Conservation (phyloP, 2,329 filamentous ascomycete species). For the Aureobasidium pullulans region DNA sequence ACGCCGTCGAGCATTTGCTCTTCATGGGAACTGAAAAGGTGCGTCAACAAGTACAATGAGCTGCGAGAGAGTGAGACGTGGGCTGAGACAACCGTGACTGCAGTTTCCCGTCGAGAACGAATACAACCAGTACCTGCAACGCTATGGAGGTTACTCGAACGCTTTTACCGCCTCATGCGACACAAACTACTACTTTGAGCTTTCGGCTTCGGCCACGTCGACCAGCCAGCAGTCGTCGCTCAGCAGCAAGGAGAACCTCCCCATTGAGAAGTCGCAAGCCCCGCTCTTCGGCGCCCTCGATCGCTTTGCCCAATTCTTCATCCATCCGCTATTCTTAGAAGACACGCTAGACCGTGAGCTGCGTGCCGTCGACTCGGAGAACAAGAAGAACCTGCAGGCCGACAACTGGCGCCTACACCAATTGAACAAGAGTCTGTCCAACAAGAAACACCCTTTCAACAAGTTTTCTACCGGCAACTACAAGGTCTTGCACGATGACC, state of each 20-base stretch:
- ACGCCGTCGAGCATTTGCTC: slow-evolving; percentile 89
- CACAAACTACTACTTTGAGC: slow-evolving; percentile 97
- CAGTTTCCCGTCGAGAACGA: slow-evolving; percentile 90
- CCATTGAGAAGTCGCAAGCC: slow-evolving; percentile 37
- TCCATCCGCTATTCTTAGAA: slow-evolving; percentile 76
- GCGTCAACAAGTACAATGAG: slow-evolving; percentile 16
- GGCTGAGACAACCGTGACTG: slow-evolving; percentile 1
- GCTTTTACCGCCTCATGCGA: slow-evolving; percentile 90
- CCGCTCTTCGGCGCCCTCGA: slow-evolving; percentile 77
- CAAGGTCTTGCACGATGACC: slow-evolving; percentile 74
- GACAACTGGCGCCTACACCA: slow-evolving; percentile 84
- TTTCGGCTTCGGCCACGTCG: slow-evolving; percentile 64
- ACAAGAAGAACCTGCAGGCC: slow-evolving; percentile 94
- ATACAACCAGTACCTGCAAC: slow-evolving; percentile 86
- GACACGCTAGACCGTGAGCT: slow-evolving; percentile 82
- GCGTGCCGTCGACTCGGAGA: slow-evolving; percentile 85
- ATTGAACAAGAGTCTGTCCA: slow-evolving; percentile 80
- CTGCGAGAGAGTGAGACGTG: neutral
- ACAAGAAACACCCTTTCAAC: slow-evolving; percentile 78
- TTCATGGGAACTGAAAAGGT: slow-evolving; percentile 99
- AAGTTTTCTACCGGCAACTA: slow-evolving; percentile 89
- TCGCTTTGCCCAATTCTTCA: slow-evolving; percentile 90
- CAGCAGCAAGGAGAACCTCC: slow-evolving; percentile 30
- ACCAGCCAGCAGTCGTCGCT: slow-evolving; percentile 42
- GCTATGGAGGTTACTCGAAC: slow-evolving; percentile 87